These are phyloP conservation scores for Pelargonium myrrhifolium DNA, from an alignment of 441 rosid species.

Conservation along the genomic window DNA sequence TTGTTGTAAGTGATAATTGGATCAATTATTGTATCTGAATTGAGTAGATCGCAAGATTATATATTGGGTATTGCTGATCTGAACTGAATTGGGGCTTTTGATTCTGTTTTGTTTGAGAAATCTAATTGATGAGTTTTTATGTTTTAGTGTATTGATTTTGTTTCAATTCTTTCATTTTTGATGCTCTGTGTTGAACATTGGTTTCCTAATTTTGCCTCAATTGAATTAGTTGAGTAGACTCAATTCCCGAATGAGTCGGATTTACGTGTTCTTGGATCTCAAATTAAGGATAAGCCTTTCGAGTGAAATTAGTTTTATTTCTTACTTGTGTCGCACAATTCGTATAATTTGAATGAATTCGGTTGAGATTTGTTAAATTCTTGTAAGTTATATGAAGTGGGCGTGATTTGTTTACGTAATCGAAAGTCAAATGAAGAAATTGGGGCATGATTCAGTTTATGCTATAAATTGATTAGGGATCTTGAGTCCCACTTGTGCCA, in stretches of 20 bases:
- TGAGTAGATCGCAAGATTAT: neutral
- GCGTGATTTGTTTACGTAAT: too few species aligned
- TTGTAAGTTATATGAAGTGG: neutral
- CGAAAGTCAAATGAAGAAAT: too few species aligned
- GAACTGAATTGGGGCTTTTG: neutral
- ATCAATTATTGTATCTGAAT: neutral
- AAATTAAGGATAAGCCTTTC: too few species aligned
- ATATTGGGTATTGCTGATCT: neutral
- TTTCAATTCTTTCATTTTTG: neutral
- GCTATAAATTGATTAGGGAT: conserved; percentile 1
- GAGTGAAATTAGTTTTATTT: too few species aligned
- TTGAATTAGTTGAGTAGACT: neutral
- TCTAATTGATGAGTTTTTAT: neutral
- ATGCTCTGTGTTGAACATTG: neutral
- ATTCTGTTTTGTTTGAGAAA: too few species aligned
- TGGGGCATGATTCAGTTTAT: too few species aligned
- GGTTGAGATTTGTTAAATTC: neutral
- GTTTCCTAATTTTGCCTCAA: neutral
- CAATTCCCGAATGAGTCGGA: too few species aligned
- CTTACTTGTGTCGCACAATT: too few species aligned
- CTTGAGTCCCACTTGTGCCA: neutral
- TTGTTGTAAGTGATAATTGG: neutral
- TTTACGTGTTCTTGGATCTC: too few species aligned
- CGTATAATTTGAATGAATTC: neutral
- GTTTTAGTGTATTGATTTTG: neutral